A percentile compares a stretch with the other conserved stretches of the same genome.
phyloP scores from a whole-genome alignment of 306 rosid genomes.

The Malus asiatica region DNA sequence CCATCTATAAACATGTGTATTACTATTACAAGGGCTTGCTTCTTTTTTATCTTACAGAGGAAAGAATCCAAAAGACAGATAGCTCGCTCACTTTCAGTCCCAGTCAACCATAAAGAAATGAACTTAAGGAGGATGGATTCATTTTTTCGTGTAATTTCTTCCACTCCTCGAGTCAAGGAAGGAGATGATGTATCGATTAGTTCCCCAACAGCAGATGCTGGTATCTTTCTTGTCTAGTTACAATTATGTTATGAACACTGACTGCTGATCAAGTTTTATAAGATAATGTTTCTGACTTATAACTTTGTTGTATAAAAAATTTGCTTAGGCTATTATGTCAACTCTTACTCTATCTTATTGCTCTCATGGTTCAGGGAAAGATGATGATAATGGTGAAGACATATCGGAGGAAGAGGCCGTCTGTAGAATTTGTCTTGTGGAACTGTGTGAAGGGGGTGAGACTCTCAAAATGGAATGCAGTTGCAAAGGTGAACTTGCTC shows the following conservation, averaged over 20 bases:
- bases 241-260: background rate
- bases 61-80: constrained; percentile 44
- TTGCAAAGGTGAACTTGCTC: constrained; percentile 98
- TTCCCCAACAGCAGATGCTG: constrained; percentile 47
- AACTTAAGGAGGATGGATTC: constrained; percentile 60
- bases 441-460: constrained; percentile 98
- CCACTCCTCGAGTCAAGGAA: constrained; percentile 69
- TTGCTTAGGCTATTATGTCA: background rate
- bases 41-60: constrained; percentile 38
- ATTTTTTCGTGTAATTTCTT: constrained; percentile 74
- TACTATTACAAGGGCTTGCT: constrained; percentile 2
- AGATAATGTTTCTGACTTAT: background rate
- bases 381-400: constrained; percentile 64
- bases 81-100: constrained; percentile 84
- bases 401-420: constrained; percentile 91
- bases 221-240: constrained; percentile 29
- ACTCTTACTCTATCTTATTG: constrained; percentile 10
- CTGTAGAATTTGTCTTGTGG: constrained; percentile 85
- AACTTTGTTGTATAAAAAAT: background rate
- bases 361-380: constrained; percentile 43
- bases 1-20: background rate
- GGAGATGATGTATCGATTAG: constrained; percentile 23
- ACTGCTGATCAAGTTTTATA: constrained; percentile 2
- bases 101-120: constrained; percentile 47
- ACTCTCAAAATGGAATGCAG: constrained; percentile 93